Conservation (phyloP, 2,329 filamentous ascomycete genomes). For the Davidsoniella eucalypti region DNA sequence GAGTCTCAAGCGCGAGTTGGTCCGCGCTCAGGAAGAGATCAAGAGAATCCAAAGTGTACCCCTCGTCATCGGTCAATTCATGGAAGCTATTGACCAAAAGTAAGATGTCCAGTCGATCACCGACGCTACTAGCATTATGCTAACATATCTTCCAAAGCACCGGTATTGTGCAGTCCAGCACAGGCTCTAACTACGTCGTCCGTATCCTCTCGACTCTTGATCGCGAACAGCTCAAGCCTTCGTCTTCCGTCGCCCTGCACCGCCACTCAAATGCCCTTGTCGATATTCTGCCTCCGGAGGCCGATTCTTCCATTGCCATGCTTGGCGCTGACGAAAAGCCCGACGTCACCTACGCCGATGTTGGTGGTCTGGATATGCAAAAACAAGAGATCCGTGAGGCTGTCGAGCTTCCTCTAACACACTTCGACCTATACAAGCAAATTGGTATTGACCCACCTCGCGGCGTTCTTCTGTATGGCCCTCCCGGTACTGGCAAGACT, state of each 20-base stretch:
- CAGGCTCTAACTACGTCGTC: conserved; percentile 96
- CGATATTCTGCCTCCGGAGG: conserved; percentile 96
- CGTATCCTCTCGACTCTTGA: conserved; percentile 96
- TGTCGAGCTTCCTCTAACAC: conserved; percentile 87
- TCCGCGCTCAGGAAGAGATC: conserved; percentile 96
- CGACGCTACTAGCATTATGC: background rate
- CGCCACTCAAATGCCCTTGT: conserved; percentile 97
- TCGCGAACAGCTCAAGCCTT: conserved; percentile 93
- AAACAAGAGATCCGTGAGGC: conserved; percentile 98
- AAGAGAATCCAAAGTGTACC: conserved; percentile 98
- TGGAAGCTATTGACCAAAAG: conserved; percentile 99
- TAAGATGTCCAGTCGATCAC: conserved; percentile 26
- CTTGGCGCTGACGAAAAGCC: conserved; percentile 92
- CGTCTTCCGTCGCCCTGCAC: conserved; percentile 91
- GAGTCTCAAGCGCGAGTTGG: conserved; percentile 91
- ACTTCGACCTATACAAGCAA: conserved; percentile 97
- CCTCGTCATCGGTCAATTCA: conserved; percentile 95
- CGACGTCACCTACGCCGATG: conserved; percentile 93
- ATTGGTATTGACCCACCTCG: conserved; percentile 97
- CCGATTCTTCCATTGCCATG: conserved; percentile 98
- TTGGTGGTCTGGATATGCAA: conserved; percentile 97
- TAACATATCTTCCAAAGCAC: conserved; percentile 42
- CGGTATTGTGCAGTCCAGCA: conserved; percentile 95
- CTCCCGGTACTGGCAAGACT: conserved; percentile 89
- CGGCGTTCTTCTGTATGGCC: conserved; percentile 89